Percentiles rank a stretch among this genome's conserved stretches.
These are phyloP conservation scores for Thalassiosira sp. DNA, from an alignment of 352 stramenopile genomes.

Conservation along the genomic window DNA sequence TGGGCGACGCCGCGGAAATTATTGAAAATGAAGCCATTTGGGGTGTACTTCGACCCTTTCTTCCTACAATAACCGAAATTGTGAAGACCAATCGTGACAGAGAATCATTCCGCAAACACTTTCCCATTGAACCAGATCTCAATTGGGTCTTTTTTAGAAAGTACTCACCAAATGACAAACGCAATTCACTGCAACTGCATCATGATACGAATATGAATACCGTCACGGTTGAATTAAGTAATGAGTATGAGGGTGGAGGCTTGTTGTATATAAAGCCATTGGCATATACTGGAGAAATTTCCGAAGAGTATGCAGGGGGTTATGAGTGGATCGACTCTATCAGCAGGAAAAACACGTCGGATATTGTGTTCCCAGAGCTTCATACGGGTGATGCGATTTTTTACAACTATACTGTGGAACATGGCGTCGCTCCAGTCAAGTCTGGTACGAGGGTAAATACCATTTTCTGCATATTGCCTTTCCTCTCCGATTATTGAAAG, in stretches of 20 bases:
- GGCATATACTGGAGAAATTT: conserved; percentile 13
- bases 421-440: conserved; percentile 33
- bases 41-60: conserved; percentile 10
- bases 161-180: conserved; percentile 12
- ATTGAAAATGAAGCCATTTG: conserved; percentile 10
- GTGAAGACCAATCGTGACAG: conserved; percentile 8
- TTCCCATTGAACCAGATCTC: conserved; percentile 11
- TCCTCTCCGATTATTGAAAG: neutral
- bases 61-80: conserved; percentile 6
- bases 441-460: conserved; percentile 3
- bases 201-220: conserved; percentile 31
- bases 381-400: conserved; percentile 26
- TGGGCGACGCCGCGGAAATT: neutral
- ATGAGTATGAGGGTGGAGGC: conserved; percentile 28
- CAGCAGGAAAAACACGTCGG: conserved; percentile 23
- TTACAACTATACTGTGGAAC: conserved; percentile 34
- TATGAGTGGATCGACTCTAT: conserved; percentile 25
- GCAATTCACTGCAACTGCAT: conserved; percentile 20
- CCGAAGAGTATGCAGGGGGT: neutral
- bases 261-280: conserved; percentile 35
- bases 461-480: neutral
- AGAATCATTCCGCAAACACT: neutral
- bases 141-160: conserved; percentile 37
- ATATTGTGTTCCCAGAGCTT: conserved; percentile 36
- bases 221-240: conserved; percentile 23